These are phyloP conservation scores for Xylaria longipes DNA, from an alignment of 495 filamentous ascomycete species.

Conservation along the genomic window DNA sequence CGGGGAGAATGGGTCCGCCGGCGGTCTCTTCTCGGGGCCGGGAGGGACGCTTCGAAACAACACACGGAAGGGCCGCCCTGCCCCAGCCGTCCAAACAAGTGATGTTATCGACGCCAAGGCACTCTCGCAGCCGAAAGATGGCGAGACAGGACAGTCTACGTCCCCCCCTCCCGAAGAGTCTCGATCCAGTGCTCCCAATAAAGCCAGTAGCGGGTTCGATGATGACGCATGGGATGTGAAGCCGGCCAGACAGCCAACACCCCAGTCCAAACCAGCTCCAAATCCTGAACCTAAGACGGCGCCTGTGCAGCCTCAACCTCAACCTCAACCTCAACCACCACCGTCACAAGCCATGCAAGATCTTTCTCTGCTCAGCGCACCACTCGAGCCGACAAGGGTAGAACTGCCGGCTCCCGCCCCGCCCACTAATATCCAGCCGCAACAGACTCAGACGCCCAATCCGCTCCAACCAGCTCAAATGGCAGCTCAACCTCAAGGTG, in stretches of 20 bases:
- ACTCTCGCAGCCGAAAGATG: slow-evolving; percentile 68
- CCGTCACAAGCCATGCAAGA: slow-evolving; percentile 79
- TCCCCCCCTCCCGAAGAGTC: slow-evolving; percentile 50
- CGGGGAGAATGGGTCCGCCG: slow-evolving; percentile 43
- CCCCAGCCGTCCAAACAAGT: slow-evolving; percentile 80
- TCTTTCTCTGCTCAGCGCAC: slow-evolving; percentile 74
- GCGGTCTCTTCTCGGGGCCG: slow-evolving; percentile 89
- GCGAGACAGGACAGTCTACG: slow-evolving; percentile 53
- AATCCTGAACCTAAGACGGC: slow-evolving; percentile 39
- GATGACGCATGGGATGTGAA: slow-evolving; percentile 98
- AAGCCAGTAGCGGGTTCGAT: slow-evolving; percentile 75
- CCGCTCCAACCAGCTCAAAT: slow-evolving; percentile 57
- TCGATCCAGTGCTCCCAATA: slow-evolving; percentile 52
- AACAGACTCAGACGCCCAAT: slow-evolving; percentile 47
- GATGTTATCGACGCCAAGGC: slow-evolving; percentile 87
- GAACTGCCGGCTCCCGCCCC: slow-evolving; percentile 54
- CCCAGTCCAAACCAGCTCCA: slow-evolving; percentile 39
- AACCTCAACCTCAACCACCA: slow-evolving; percentile 60
- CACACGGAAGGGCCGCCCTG: slow-evolving; percentile 89
- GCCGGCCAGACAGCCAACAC: slow-evolving; percentile 70
- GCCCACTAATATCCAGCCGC: slow-evolving; percentile 49
- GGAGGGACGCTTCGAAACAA: slow-evolving; percentile 91
- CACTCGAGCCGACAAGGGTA: slow-evolving; percentile 74
- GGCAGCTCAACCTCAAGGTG: slow-evolving; percentile 59
- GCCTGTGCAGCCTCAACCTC: slow-evolving; percentile 52